A percentile compares a stretch with the other conserved stretches of the same genome.
These are phyloP conservation scores for Scheffersomyces illinoinensis DNA, from an alignment of 1,139 yeast species.

Conservation along the genomic window DNA sequence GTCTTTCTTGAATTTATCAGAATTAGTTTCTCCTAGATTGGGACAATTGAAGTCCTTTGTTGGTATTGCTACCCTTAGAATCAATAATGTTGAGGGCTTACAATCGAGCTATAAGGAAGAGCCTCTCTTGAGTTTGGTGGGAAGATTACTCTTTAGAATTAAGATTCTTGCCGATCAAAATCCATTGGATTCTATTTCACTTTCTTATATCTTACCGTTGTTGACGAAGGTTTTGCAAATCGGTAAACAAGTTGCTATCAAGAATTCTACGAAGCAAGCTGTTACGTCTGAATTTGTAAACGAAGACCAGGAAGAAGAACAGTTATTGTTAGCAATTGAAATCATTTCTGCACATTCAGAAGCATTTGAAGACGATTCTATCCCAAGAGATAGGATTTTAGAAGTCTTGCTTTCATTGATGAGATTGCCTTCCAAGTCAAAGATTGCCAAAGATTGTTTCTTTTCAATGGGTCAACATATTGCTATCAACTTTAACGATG, in stretches of 20 bases:
- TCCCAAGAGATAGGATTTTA: constrained; percentile 71
- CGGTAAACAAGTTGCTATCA: constrained; percentile 56
- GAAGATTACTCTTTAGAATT: constrained; percentile 71
- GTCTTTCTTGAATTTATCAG: constrained; percentile 47
- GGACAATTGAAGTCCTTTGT: constrained; percentile 52
- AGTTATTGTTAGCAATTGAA: constrained; percentile 73
- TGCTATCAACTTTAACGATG: constrained; percentile 54
- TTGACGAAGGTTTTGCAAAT: constrained; percentile 61
- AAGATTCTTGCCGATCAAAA: constrained; percentile 74
- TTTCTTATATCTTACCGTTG: constrained; percentile 76
- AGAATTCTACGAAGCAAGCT: constrained; percentile 48
- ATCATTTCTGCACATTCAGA: constrained; percentile 77
- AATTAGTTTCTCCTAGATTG: constrained; percentile 45
- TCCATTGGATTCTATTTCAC: constrained; percentile 66
- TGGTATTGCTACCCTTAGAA: constrained; percentile 70
- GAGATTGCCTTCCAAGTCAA: constrained; percentile 74
- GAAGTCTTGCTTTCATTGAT: constrained; percentile 64
- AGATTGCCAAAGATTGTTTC: constrained; percentile 80
- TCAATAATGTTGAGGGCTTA: constrained; percentile 40
- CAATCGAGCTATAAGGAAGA: constrained; percentile 49
- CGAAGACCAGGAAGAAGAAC: constrained; percentile 89
- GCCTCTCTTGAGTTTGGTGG: constrained; percentile 53
- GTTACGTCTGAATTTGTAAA: constrained; percentile 65
- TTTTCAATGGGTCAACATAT: constrained; percentile 73
- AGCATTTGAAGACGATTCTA: constrained; percentile 60